A percentile compares a stretch with the other conserved stretches of the same genome.
phyloP scores from a whole-genome alignment of 1,139 yeast genomes.

The Saccharomyces uvarum region DNA sequence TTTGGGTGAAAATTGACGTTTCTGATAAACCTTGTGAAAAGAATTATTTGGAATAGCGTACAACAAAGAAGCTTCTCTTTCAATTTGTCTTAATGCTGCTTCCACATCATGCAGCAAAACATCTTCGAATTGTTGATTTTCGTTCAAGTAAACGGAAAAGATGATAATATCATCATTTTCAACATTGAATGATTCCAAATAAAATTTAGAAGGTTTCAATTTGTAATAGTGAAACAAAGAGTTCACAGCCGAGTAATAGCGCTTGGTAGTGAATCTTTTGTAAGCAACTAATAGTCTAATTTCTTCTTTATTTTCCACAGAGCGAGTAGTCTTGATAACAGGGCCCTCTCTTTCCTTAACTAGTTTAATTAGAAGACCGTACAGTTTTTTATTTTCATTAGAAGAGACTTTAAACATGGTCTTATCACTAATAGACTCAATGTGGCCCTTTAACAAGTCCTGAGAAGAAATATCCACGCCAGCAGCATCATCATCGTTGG shows the following conservation, averaged over 20 bases:
- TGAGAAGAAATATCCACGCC: conserved; percentile 35
- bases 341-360: conserved; percentile 83
- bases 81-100: conserved; percentile 79
- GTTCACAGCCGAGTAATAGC: conserved; percentile 81
- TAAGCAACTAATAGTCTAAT: conserved; percentile 85
- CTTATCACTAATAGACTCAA: conserved; percentile 66
- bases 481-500: conserved; percentile 26
- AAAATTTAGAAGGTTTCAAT: conserved; percentile 76
- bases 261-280: conserved; percentile 75
- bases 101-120: conserved; percentile 39
- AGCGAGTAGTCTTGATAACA: conserved; percentile 71
- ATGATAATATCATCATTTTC: conserved; percentile 65
- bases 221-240: conserved; percentile 88
- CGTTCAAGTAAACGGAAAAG: conserved; percentile 74
- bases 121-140: conserved; percentile 33
- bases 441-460: conserved; percentile 34
- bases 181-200: conserved; percentile 71
- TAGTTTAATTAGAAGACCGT: conserved; percentile 62
- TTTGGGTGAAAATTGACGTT: conserved; percentile 79
- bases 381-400: conserved; percentile 66
- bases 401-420: conserved; percentile 78
- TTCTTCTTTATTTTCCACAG: conserved; percentile 70
- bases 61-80: conserved; percentile 86
- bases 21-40: conserved; percentile 67
- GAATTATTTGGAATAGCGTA: conserved; percentile 86